Evolutionary conservation across 73 alveolate genomes (phyloP).

Genomic region (Breviolum minutum): DNA sequence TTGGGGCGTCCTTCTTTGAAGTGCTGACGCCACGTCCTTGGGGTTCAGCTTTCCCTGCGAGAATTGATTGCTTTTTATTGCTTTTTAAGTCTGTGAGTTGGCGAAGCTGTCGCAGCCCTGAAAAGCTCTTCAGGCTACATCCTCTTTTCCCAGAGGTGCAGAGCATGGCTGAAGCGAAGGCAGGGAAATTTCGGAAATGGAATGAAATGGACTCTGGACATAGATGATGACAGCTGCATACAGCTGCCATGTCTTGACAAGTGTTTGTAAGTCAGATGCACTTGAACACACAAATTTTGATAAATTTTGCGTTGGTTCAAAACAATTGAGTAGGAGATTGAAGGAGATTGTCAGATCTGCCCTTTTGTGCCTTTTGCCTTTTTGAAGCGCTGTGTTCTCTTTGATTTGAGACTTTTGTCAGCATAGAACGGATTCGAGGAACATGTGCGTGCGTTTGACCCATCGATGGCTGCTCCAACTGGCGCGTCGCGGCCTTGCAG

Average conservation of each 20-base stretch:
- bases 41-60: neutral
- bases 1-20: conserved; percentile 78
- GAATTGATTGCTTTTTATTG: neutral
- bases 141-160: conserved; percentile 91
- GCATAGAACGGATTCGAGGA: conserved; percentile 4
- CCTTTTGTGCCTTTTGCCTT: no score
- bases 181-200: no score
- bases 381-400: no score
- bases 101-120: neutral
- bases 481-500: conserved; percentile 50
- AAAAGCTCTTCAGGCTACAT: conserved; percentile 64
- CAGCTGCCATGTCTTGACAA: no score
- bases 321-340: no score
- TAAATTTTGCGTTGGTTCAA: neutral
- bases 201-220: no score
- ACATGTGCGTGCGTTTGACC: conserved; percentile 88
- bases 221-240: neutral
- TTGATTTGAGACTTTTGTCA: no score
- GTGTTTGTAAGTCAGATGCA: no score
- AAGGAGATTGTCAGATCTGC: no score
- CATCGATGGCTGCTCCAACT: conserved; percentile 92
- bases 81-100: neutral
- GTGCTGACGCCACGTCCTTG: conserved; percentile 51
- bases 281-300: no score
- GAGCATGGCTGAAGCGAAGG: conserved; percentile 90